Conservation (phyloP, 805 yeast species). For the Pichia heedii region DNA sequence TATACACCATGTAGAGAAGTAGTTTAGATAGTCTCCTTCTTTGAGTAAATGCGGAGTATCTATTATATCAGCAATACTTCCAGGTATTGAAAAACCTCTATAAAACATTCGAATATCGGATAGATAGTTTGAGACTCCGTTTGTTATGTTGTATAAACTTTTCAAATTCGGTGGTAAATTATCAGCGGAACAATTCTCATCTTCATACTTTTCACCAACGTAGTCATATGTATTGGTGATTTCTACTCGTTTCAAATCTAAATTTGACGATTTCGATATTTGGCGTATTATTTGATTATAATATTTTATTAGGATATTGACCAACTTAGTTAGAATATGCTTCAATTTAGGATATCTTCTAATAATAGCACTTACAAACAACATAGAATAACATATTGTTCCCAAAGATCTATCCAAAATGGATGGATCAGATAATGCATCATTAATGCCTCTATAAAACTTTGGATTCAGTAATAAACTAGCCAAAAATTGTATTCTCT, state of each 20-base stretch:
- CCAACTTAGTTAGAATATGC: neutral
- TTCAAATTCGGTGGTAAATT: neutral
- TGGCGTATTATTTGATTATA: neutral
- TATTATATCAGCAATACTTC: constrained; percentile 9
- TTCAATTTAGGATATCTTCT: constrained; percentile 4
- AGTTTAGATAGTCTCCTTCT: constrained; percentile 8
- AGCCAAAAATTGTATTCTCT: constrained; percentile 13
- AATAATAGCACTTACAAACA: constrained; percentile 16
- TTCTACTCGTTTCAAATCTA: too few relatives aligned
- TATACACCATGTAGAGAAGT: constrained; percentile 10
- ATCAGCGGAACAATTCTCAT: neutral
- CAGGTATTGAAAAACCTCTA: constrained; percentile 29
- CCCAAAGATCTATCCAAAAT: constrained; percentile 26
- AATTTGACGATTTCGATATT: too few relatives aligned
- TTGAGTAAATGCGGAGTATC: constrained; percentile 3
- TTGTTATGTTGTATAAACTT: constrained; percentile 3
- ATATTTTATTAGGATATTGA: neutral
- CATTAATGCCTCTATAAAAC: constrained; percentile 21
- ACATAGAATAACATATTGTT: constrained; percentile 25
- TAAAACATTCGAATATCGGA: constrained; percentile 30
- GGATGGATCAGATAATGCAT: constrained; percentile 19
- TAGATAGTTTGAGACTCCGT: constrained; percentile 23
- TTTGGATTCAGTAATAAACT: constrained; percentile 18
- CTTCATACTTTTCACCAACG: too few relatives aligned
- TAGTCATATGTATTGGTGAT: too few relatives aligned